These are phyloP conservation scores for Eremothecium cymbalariae DNA, from an alignment of 1,139 yeast genomes.

Conservation along the genomic window DNA sequence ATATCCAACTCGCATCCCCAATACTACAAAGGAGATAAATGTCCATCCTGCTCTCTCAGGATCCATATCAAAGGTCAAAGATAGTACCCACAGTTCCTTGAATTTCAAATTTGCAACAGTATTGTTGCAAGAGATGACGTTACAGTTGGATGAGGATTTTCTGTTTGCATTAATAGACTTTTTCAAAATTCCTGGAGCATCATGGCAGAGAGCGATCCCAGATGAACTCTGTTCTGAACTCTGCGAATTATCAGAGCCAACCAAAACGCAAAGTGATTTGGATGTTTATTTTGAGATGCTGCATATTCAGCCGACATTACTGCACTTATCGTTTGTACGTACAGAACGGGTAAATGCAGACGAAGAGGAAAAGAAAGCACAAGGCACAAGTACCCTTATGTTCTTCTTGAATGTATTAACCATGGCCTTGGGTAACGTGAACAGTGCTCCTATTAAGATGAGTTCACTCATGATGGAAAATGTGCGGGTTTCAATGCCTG, in stretches of 20 bases:
- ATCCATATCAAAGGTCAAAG: slow-evolving; percentile 75
- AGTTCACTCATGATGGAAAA: slow-evolving; percentile 86
- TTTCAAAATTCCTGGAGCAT: slow-evolving; percentile 61
- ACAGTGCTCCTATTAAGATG: slow-evolving; percentile 90
- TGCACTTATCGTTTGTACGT: slow-evolving; percentile 84
- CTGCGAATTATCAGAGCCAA: slow-evolving; percentile 64
- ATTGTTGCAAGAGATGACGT: slow-evolving; percentile 79
- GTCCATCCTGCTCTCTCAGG: slow-evolving; percentile 87
- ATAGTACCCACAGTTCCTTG: slow-evolving; percentile 80
- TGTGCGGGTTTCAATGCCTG: slow-evolving; percentile 75
- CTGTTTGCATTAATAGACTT: slow-evolving; percentile 76
- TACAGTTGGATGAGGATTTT: slow-evolving; percentile 92
- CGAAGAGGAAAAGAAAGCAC: slow-evolving; percentile 43
- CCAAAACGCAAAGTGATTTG: slow-evolving; percentile 46
- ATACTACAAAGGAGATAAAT: slow-evolving; percentile 74
- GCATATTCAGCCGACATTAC: slow-evolving; percentile 84
- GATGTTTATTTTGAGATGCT: slow-evolving; percentile 89
- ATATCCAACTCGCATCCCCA: slow-evolving; percentile 90
- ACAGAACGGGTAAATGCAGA: slow-evolving; percentile 65
- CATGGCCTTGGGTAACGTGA: slow-evolving; percentile 95
- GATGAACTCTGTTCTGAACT: slow-evolving; percentile 42
- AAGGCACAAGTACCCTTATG: slow-evolving; percentile 57
- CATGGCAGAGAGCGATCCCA: slow-evolving; percentile 42
- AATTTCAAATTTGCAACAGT: slow-evolving; percentile 88
- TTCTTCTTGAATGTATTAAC: slow-evolving; percentile 79